A percentile compares a stretch with the other conserved stretches of the same genome.
Conservation (phyloP, 352 stramenopile genomes). For the Phytophthora foliorum region DNA sequence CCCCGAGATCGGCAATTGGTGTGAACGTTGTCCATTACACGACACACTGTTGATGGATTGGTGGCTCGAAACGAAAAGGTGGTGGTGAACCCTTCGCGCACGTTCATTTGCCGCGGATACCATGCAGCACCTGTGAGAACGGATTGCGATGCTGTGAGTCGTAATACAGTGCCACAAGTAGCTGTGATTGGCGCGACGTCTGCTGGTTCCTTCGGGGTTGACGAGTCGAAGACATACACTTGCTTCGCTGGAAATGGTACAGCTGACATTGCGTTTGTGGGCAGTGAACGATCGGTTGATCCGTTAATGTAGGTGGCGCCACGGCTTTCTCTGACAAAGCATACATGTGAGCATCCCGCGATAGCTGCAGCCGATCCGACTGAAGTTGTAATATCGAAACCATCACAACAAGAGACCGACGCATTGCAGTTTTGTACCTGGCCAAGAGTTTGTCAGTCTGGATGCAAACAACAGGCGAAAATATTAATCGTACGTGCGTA, state of each 20-base stretch:
- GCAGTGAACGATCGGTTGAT: conserved; percentile 40
- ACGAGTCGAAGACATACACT: conserved; percentile 35
- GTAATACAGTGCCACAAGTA: conserved; percentile 74
- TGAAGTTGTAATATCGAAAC: conserved; percentile 34
- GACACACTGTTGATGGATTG: conserved; percentile 89
- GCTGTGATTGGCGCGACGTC: conserved; percentile 47
- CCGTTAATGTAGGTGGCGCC: conserved; percentile 48
- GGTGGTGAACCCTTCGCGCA: conserved; percentile 93
- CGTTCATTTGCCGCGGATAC: conserved; percentile 92
- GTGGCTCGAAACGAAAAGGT: conserved; percentile 86
- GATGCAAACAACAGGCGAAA: background rate
- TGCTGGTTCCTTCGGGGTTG: conserved; percentile 11
- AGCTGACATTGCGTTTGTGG: conserved; percentile 55
- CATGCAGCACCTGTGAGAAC: conserved; percentile 89
- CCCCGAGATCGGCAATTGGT: conserved; percentile 85
- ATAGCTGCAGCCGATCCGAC: conserved; percentile 24
- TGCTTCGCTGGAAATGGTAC: conserved; percentile 57
- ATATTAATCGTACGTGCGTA: conserved; percentile 57
- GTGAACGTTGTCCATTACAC: conserved; percentile 88
- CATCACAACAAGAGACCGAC: conserved; percentile 88
- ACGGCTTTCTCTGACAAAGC: conserved; percentile 56
- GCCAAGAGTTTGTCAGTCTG: conserved; percentile 4
- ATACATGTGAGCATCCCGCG: conserved; percentile 47
- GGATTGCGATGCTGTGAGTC: conserved; percentile 81
- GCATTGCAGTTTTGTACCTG: conserved; percentile 94